A percentile compares a stretch with the other conserved stretches of the same genome.
phyloP scores from a whole-genome alignment of 1,139 yeast genomes.

The Blastobotrys persicus region DNA sequence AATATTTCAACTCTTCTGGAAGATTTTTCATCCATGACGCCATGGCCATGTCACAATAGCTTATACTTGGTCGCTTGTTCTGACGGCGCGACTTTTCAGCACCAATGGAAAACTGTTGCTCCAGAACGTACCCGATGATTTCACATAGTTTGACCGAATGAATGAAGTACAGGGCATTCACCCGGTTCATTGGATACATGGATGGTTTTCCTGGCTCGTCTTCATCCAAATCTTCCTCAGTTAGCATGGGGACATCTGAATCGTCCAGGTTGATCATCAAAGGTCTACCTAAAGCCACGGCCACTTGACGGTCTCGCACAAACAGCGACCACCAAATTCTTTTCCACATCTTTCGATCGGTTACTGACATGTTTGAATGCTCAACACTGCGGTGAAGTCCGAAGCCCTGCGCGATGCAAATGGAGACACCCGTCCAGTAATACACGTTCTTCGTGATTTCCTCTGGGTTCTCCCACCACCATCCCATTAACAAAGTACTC shows the following conservation, averaged over 20 bases:
- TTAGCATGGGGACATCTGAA: constrained; percentile 74
- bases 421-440: constrained; percentile 76
- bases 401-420: constrained; percentile 73
- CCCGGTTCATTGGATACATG: constrained; percentile 48
- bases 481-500: constrained; percentile 61
- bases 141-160: constrained; percentile 68
- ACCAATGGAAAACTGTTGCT: constrained; percentile 70
- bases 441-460: constrained; percentile 71
- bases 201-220: constrained; percentile 49
- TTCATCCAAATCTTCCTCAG: constrained; percentile 61
- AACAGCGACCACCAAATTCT: constrained; percentile 81
- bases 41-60: constrained; percentile 76
- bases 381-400: constrained; percentile 61
- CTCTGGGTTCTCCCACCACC: constrained; percentile 79
- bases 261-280: constrained; percentile 67
- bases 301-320: constrained; percentile 66
- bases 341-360: constrained; percentile 61
- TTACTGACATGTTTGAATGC: constrained; percentile 32
- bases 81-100: constrained; percentile 54
- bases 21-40: constrained; percentile 74
- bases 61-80: constrained; percentile 53
- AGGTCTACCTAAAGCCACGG: constrained; percentile 80
- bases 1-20: constrained; percentile 64
- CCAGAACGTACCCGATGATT: constrained; percentile 67
- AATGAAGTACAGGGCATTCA: constrained; percentile 57